phyloP scores from a whole-genome alignment of 257 asterid genomes.

The Nicotiana obtusifolia region DNA sequence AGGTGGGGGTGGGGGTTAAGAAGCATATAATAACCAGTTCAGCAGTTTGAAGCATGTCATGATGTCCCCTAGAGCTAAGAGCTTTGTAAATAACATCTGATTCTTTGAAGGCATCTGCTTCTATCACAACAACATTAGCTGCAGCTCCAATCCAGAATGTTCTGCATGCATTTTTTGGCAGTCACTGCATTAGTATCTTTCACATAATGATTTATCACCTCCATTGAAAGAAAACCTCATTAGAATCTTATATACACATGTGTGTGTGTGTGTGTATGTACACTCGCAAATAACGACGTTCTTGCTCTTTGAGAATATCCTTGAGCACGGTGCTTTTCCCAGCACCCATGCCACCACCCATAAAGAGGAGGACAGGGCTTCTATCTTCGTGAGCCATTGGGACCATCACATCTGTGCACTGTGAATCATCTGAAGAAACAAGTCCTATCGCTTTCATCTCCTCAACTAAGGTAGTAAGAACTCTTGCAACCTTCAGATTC shows the following conservation, averaged over 20 bases:
- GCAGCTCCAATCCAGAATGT: conserved; percentile 79
- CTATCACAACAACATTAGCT: conserved; percentile 73
- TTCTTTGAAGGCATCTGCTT: conserved; percentile 97
- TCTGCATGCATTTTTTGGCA: conserved; percentile 29
- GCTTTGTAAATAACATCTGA: conserved; percentile 91
- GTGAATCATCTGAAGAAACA: conserved; percentile 66
- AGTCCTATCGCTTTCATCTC: conserved; percentile 98
- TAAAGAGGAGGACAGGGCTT: conserved; percentile 87
- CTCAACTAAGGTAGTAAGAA: conserved; percentile 81
- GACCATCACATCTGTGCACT: conserved; percentile 91
- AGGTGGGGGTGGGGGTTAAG: neutral
- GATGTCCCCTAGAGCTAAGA: conserved; percentile 90
- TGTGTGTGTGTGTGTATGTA: neutral
- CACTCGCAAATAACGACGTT: neutral
- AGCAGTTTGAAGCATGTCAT: conserved; percentile 88
- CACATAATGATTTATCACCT: neutral
- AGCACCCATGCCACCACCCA: conserved; percentile 99
- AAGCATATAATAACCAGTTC: conserved; percentile 57
- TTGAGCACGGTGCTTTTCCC: conserved; percentile 92
- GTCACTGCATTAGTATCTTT: neutral
- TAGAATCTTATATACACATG: neutral
- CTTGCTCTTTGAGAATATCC: conserved; percentile 94
- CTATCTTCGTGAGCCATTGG: conserved; percentile 96
- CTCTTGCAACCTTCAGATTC: conserved; percentile 90
- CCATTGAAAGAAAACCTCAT: neutral